A percentile compares a stretch with the other conserved stretches of the same genome.
Conservation (phyloP, 2,329 filamentous ascomycete species). For the Endoconidiophora polonica region DNA sequence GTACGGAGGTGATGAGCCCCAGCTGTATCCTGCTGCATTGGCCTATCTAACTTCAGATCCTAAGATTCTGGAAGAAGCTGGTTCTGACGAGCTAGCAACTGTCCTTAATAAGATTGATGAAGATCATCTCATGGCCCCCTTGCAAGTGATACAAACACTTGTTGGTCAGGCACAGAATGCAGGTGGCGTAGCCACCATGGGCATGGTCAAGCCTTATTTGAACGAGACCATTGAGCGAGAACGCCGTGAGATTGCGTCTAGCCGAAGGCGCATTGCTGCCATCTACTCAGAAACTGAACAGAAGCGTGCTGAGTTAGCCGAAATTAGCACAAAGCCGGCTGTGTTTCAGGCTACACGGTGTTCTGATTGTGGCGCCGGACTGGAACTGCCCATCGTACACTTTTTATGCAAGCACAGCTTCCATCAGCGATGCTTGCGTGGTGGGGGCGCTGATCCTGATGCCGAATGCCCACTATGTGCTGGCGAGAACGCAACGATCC, state of each 20-base stretch:
- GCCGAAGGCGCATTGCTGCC: constrained; percentile 64
- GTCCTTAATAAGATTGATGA: constrained; percentile 77
- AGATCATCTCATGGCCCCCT: constrained; percentile 81
- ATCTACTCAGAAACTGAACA: constrained; percentile 71
- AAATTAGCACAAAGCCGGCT: constrained; percentile 61
- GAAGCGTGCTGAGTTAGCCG: constrained; percentile 62
- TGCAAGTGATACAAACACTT: constrained; percentile 91
- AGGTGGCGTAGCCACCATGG: constrained; percentile 74
- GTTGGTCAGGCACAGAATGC: constrained; percentile 34
- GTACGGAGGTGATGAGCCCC: constrained; percentile 80
- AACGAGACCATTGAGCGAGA: constrained; percentile 78
- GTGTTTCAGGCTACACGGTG: constrained; percentile 87
- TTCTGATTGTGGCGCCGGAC: constrained; percentile 56
- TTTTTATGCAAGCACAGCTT: constrained; percentile 96
- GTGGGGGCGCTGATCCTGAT: constrained; percentile 32
- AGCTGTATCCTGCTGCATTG: constrained; percentile 80
- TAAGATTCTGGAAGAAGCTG: constrained; percentile 67
- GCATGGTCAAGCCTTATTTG: constrained; percentile 88
- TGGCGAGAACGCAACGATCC: constrained; percentile 69
- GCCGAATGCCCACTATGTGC: constrained; percentile 79
- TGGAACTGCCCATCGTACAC: constrained; percentile 83
- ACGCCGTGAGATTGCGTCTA: constrained; percentile 64
- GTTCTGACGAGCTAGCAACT: constrained; percentile 59
- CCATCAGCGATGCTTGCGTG: constrained; percentile 69
- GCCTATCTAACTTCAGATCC: constrained; percentile 84